Evolutionary conservation across 306 rosid genomes (phyloP).

Genomic region (Pyrus bretschneideri): DNA sequence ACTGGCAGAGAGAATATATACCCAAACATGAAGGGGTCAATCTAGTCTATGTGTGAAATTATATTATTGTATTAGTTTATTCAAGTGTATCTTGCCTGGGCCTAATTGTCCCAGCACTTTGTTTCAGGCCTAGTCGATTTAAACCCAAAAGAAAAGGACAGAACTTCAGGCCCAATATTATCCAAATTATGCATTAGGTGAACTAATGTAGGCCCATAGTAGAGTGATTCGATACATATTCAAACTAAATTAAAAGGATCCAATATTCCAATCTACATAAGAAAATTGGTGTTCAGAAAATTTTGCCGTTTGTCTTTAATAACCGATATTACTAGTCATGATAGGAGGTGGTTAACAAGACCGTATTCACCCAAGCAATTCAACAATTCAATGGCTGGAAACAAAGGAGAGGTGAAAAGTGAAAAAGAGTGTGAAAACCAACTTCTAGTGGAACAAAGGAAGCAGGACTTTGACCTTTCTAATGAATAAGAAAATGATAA

Average conservation of each 20-base stretch:
- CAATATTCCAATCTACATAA: background rate
- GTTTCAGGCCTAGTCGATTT: background rate
- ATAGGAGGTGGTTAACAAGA: too few relatives aligned
- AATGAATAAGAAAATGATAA: too few relatives aligned
- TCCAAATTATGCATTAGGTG: background rate
- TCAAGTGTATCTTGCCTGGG: background rate
- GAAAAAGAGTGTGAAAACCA: too few relatives aligned
- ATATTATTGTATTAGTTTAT: background rate
- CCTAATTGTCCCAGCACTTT: background rate
- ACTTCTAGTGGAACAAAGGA: too few relatives aligned
- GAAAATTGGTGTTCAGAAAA: background rate
- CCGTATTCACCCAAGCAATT: too few relatives aligned
- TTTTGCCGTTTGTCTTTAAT: background rate
- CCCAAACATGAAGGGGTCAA: background rate
- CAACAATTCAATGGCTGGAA: too few relatives aligned
- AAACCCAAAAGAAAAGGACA: background rate
- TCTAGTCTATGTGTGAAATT: background rate
- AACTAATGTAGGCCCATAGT: background rate
- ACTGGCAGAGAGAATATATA: too few relatives aligned
- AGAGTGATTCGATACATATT: background rate
- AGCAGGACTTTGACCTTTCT: too few relatives aligned
- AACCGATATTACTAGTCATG: too few relatives aligned
- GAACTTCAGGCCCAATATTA: background rate
- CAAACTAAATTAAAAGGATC: background rate
- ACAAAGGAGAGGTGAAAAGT: too few relatives aligned